Evolutionary conservation across 2,329 filamentous ascomycete species (phyloP).

Genomic region (Talaromyces sp.): DNA sequence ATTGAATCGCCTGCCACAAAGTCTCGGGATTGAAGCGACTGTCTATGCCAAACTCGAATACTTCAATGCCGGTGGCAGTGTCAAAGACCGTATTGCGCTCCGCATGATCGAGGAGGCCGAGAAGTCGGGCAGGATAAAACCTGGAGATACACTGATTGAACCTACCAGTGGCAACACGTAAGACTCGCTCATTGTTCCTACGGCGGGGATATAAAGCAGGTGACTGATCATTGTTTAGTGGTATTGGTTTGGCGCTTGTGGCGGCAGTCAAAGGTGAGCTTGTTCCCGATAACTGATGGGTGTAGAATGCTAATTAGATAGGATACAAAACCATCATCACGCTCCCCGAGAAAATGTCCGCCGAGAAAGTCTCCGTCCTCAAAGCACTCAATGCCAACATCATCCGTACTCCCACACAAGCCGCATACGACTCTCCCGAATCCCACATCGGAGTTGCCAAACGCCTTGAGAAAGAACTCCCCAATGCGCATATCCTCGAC

Average conservation of each 20-base stretch:
- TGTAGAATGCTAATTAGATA: constrained; percentile 21
- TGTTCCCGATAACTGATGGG: no score
- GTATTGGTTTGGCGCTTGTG: constrained; percentile 91
- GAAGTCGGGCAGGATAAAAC: constrained; percentile 87
- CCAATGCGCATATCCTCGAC: constrained; percentile 94
- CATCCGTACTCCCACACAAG: constrained; percentile 93
- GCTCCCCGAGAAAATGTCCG: constrained; percentile 98
- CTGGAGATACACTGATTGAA: constrained; percentile 95
- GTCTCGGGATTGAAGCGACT: constrained; percentile 81
- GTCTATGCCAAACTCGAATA: constrained; percentile 90
- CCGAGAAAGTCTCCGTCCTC: constrained; percentile 94
- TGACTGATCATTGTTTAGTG: constrained; percentile 42
- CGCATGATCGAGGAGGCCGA: constrained; percentile 98
- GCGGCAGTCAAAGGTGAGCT: constrained; percentile 77
- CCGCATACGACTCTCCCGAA: constrained; percentile 90
- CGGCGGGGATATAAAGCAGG: background rate
- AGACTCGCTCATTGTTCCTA: constrained; percentile 23
- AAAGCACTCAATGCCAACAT: constrained; percentile 94
- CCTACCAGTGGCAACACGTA: constrained; percentile 93
- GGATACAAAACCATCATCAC: constrained; percentile 98
- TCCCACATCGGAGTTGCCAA: constrained; percentile 94
- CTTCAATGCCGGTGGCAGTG: constrained; percentile 90
- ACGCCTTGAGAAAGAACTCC: constrained; percentile 88
- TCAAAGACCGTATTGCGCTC: constrained; percentile 92
- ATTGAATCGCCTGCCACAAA: constrained; percentile 88